Evolutionary conservation across 2,329 filamentous ascomycete genomes (phyloP), one percentile per base, ranked within the genome.

Genomic region (Cladosporium cucumerinum): DNA sequence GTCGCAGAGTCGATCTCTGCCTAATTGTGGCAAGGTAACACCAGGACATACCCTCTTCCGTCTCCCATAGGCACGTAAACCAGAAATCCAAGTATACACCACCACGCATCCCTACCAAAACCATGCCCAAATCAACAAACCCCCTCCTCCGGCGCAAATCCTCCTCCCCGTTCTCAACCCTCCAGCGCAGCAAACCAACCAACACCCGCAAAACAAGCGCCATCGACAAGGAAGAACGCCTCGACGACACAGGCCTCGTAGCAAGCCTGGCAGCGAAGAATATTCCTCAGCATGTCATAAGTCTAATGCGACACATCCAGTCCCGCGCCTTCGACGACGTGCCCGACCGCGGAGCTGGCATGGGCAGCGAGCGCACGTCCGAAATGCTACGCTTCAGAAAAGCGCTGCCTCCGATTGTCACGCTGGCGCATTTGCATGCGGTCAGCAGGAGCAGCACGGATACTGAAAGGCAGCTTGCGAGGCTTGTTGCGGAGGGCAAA

Each of bases 381-480:
- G 85, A 89, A 71, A 78, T 90, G 18, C 80, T 92, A 61, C 86
- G 87, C 67, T 87, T 85, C 72, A 82, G 89, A 21, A 77, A 76
- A 34, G 77, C 77, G 16, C 75, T 91, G 46, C 88, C 90, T 11
- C 86, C 86, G 0, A 79, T 92, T 25, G 86, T 89, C 5, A 89
- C 87, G 0, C 75, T 87, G 23, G 84, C 87, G 1, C 89, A 93
- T 73, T 74, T 93, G 7, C 85, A 89, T 67, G 84, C 88, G 1
- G 76, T 92, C 1, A 81, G 89, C 52, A 78, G 77, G 11, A 87
- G 85, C 2, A 85, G 89, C 1, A 90, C 89, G 0, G 81, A 79
- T 1, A 86, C 86, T 1, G 89, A 92, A 75, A 81, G 89, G 54
- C 89, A 91, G 73, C 81, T 90, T 23, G 87, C 85, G 3, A 83